phyloP scores from a whole-genome alignment of 371 early-diverging fungal species.

The Lichtheimia corymbifera region DNA sequence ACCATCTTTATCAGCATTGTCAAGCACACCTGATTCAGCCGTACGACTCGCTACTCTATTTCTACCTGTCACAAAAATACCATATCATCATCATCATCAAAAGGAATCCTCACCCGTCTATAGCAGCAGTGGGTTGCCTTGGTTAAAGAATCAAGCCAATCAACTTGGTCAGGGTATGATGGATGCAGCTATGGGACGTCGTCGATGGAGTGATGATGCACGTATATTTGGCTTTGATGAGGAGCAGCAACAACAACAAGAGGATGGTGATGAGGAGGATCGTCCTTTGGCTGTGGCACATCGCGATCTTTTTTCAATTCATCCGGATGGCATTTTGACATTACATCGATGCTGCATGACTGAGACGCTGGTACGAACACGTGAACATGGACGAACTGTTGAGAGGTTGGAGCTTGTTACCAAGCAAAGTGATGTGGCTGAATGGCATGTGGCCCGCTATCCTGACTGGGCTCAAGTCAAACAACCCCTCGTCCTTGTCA shows the following conservation, averaged over 20 bases:
- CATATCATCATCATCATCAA: conserved; percentile 10
- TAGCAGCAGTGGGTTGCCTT: neutral
- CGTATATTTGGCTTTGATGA: conserved; percentile 52
- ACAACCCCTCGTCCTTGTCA: neutral
- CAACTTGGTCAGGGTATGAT: neutral
- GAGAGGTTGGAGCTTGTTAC: conserved; percentile 51
- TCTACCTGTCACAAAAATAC: conserved; percentile 29
- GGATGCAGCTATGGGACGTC: no score
- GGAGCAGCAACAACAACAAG: conserved; percentile 27
- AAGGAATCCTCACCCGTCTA: no score
- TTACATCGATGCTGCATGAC: conserved; percentile 59
- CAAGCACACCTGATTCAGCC: no score
- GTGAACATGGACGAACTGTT: conserved; percentile 48
- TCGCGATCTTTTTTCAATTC: conserved; percentile 59
- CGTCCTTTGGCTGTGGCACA: conserved; percentile 39
- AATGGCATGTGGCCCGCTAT: conserved; percentile 54
- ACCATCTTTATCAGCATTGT: no score
- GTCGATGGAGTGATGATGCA: no score
- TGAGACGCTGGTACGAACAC: conserved; percentile 43
- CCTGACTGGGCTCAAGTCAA: conserved; percentile 47
- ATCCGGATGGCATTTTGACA: conserved; percentile 56
- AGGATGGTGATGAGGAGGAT: conserved; percentile 10
- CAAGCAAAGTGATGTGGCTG: conserved; percentile 58
- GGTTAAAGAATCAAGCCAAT: neutral
- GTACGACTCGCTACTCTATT: conserved; percentile 27